phyloP scores from a whole-genome alignment of 306 rosid genomes.

The Cucumis hystrix region DNA sequence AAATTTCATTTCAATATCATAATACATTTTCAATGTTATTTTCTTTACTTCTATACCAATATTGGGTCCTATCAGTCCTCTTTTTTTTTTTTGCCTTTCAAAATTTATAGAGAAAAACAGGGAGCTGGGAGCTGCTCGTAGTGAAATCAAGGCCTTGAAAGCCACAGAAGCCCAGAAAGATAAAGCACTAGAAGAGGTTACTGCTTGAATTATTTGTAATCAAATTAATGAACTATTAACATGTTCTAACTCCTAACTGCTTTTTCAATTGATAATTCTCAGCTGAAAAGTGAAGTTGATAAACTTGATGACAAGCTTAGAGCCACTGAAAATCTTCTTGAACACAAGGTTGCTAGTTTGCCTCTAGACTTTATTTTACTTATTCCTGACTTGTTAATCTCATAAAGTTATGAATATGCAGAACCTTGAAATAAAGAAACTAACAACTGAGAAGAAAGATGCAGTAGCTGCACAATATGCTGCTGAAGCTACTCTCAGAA shows the following conservation, averaged over 20 bases:
- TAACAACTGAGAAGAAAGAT: slow-evolving; percentile 57
- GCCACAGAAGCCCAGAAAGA: slow-evolving; percentile 59
- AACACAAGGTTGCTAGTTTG: slow-evolving; percentile 45
- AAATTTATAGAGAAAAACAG: slow-evolving; percentile 43
- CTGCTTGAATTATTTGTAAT: not conserved
- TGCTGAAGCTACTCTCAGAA: slow-evolving; percentile 78
- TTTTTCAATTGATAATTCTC: slow-evolving; percentile 10
- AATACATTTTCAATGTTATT: not conserved
- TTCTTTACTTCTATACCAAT: not conserved
- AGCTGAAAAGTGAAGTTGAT: slow-evolving; percentile 45
- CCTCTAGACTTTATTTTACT: not conserved
- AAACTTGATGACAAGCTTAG: slow-evolving; percentile 43
- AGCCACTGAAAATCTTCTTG: slow-evolving; percentile 38
- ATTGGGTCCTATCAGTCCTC: not conserved
- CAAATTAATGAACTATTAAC: not conserved
- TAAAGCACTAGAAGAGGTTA: slow-evolving; percentile 79
- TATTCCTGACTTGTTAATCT: not conserved
- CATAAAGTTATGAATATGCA: slow-evolving; percentile 16
- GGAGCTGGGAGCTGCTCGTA: slow-evolving; percentile 37
- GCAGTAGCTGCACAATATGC: slow-evolving; percentile 86
- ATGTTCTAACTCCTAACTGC: not conserved
- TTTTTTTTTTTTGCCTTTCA: not conserved
- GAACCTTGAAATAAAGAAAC: slow-evolving; percentile 75
- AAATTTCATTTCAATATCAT: not conserved
- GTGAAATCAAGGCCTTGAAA: slow-evolving; percentile 67